A percentile compares a stretch with the other conserved stretches of the same genome.
These are phyloP conservation scores for Leccinum uliginosum DNA, from an alignment of 768 basidiomycete genomes.

Conservation along the genomic window DNA sequence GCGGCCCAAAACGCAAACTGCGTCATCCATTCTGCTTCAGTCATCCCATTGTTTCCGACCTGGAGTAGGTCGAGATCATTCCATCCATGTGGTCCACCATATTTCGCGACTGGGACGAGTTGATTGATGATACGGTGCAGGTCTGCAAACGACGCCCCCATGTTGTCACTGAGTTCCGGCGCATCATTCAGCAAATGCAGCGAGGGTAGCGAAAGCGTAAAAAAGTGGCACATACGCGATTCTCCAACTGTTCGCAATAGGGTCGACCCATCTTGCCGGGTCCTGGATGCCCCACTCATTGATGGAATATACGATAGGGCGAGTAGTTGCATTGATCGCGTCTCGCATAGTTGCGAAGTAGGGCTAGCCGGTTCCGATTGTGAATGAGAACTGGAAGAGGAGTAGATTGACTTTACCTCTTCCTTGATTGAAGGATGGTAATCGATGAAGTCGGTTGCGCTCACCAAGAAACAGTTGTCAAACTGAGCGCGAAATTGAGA, in stretches of 20 bases:
- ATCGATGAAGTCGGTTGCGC: slow-evolving; percentile 1
- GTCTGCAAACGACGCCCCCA: slow-evolving; percentile 10
- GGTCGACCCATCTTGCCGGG: slow-evolving; percentile 43
- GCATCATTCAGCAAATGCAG: not conserved
- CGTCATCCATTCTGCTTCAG: slow-evolving; percentile 14
- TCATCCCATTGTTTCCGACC: slow-evolving; percentile 46
- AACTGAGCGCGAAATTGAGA: not conserved
- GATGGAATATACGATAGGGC: slow-evolving; percentile 43
- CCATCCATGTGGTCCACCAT: slow-evolving; percentile 44
- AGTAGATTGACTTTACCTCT: not conserved
- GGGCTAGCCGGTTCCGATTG: not conserved
- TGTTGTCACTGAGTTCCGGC: slow-evolving; percentile 1
- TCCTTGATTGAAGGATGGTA: not conserved
- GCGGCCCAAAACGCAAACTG: slow-evolving; percentile 15
- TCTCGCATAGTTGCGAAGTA: slow-evolving; percentile 4
- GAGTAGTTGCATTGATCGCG: not conserved
- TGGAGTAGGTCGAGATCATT: slow-evolving; percentile 54
- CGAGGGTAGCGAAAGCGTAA: not conserved
- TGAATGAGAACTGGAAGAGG: not conserved
- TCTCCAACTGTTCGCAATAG: slow-evolving; percentile 48
- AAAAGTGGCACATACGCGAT: slow-evolving; percentile 34
- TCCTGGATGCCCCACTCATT: slow-evolving; percentile 51
- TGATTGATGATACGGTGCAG: slow-evolving; percentile 13
- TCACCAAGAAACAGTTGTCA: slow-evolving; percentile 8
- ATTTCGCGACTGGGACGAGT: slow-evolving; percentile 44